A percentile compares a stretch with the other conserved stretches of the same genome.
phyloP scores from a whole-genome alignment of 2,329 filamentous ascomycete genomes.

The Neonectria magnoliae region DNA sequence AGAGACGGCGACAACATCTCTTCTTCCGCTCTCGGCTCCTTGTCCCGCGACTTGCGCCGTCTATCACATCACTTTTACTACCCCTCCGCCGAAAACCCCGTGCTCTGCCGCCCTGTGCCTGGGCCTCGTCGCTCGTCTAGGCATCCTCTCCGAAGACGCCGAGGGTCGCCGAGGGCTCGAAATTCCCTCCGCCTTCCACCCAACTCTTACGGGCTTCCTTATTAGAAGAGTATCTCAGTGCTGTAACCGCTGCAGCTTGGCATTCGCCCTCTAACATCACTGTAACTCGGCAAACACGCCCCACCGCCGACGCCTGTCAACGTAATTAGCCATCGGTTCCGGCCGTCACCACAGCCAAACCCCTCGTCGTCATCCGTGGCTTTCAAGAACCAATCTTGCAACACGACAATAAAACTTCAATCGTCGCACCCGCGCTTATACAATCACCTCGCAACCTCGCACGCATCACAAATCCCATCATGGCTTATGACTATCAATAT shows the following conservation, averaged over 20 bases:
- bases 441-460: conserved; percentile 6
- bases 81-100: conserved; percentile 2
- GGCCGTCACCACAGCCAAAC: conserved; percentile 10
- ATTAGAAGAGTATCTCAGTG: neutral
- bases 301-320: neutral
- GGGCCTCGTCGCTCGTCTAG: conserved; percentile 1
- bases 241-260: neutral
- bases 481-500: conserved; percentile 47
- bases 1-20: neutral
- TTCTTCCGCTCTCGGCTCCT: neutral
- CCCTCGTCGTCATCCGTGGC: conserved; percentile 19
- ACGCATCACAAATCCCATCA: conserved; percentile 27
- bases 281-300: neutral
- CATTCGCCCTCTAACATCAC: neutral
- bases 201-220: neutral
- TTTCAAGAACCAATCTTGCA: conserved; percentile 7
- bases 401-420: neutral
- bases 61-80: conserved; percentile 2
- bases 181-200: conserved; percentile 3
- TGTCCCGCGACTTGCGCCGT: neutral
- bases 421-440: neutral
- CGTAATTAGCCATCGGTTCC: conserved; percentile 12
- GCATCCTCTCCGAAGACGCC: conserved; percentile 10
- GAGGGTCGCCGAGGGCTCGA: conserved; percentile 8
- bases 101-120: neutral